Evolutionary conservation across 176 grass and related monocot species (phyloP).

Genomic region (Carex cristatella): DNA sequence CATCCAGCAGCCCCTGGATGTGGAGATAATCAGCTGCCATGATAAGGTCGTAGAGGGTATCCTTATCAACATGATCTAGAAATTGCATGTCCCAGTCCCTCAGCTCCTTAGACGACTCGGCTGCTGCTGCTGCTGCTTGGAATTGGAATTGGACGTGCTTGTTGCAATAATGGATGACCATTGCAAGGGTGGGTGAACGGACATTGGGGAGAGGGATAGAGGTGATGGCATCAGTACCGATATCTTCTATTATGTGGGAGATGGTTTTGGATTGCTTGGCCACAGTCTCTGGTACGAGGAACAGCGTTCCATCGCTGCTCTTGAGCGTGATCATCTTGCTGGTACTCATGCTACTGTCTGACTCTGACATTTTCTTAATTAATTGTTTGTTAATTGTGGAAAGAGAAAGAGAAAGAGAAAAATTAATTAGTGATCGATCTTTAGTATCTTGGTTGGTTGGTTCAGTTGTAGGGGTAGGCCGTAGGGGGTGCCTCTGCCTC

Average conservation of each 20-base stretch:
- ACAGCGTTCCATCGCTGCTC: conserved; percentile 28
- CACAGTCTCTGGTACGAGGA: conserved; percentile 13
- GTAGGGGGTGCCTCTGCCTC: too few species aligned
- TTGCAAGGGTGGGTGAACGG: not conserved
- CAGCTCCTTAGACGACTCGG: not conserved
- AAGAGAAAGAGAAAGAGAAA: not conserved
- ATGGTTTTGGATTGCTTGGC: conserved; percentile 20
- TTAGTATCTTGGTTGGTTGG: too few species aligned
- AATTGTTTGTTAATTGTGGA: not conserved
- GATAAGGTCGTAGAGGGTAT: not conserved
- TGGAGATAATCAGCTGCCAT: conserved; percentile 10
- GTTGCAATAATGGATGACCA: not conserved
- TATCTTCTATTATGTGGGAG: conserved; percentile 30
- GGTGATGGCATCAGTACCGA: not conserved
- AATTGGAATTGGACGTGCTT: not conserved
- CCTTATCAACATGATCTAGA: not conserved
- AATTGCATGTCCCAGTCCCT: not conserved
- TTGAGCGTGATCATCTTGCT: conserved; percentile 21
- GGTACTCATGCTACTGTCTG: not conserved
- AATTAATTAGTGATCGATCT: too few species aligned
- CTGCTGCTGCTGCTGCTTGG: too few species aligned
- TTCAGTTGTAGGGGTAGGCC: too few species aligned
- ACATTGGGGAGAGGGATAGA: conserved; percentile 13
- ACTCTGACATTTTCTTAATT: not conserved
- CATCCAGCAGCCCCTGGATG: conserved; percentile 10